phyloP scores from a whole-genome alignment of 805 yeast species.

The Kuraishia ogatae region DNA sequence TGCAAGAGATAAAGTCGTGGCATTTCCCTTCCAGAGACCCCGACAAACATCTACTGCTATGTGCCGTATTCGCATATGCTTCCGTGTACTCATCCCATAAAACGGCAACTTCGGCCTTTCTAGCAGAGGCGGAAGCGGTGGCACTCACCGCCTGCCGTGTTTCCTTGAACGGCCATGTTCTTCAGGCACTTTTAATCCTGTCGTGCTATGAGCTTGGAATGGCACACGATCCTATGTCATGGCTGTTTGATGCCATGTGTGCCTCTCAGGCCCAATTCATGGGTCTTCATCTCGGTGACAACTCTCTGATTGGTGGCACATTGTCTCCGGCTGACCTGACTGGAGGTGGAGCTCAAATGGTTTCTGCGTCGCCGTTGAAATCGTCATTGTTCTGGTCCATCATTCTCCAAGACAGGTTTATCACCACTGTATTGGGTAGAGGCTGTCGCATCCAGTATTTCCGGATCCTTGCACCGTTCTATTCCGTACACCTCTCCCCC shows the following conservation, averaged over 20 bases:
- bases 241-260: constrained; percentile 24
- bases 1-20: constrained; percentile 18
- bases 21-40: constrained; percentile 16
- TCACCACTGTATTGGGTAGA: constrained; percentile 24
- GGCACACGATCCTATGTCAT: constrained; percentile 22
- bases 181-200: constrained; percentile 19
- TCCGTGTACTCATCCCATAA: constrained; percentile 12
- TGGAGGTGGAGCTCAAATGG: neutral
- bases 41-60: constrained; percentile 19
- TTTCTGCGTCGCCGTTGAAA: constrained; percentile 10
- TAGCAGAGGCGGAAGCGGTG: constrained; percentile 16
- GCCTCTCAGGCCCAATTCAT: constrained; percentile 20
- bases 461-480: constrained; percentile 21
- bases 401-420: constrained; percentile 22
- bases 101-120: constrained; percentile 8
- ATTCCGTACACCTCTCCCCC: constrained; percentile 10
- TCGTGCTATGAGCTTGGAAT: constrained; percentile 25
- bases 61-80: constrained; percentile 21
- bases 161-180: constrained; percentile 13
- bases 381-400: constrained; percentile 23
- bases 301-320: constrained; percentile 1
- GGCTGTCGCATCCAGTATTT: constrained; percentile 25
- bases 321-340: neutral
- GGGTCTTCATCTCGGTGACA: constrained; percentile 14
- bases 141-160: constrained; percentile 15